Percentiles rank a stretch among this genome's conserved stretches.
These are phyloP conservation scores for Neopestalotiopsis clavispora DNA, from an alignment of 2,329 filamentous ascomycete species.

Conservation along the genomic window DNA sequence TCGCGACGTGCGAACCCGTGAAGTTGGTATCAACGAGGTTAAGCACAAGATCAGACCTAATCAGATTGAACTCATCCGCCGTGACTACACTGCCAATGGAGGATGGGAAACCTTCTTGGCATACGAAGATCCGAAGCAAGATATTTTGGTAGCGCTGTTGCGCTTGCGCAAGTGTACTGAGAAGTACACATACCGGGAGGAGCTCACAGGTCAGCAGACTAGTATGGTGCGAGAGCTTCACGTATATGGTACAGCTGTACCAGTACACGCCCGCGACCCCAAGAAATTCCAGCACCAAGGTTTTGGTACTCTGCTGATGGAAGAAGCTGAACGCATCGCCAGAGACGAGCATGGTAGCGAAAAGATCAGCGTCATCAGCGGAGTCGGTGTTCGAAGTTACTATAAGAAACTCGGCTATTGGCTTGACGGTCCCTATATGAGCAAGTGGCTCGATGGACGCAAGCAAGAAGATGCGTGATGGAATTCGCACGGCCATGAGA, in stretches of 20 bases:
- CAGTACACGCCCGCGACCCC: slow-evolving; percentile 91
- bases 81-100: slow-evolving; percentile 93
- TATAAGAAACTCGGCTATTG: slow-evolving; percentile 92
- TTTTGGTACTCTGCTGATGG: slow-evolving; percentile 95
- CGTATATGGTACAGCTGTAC: slow-evolving; percentile 97
- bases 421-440: slow-evolving; percentile 89
- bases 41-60: slow-evolving; percentile 98
- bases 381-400: slow-evolving; percentile 93
- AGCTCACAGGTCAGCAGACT: slow-evolving; percentile 84
- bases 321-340: slow-evolving; percentile 95
- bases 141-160: slow-evolving; percentile 91
- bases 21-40: slow-evolving; percentile 98
- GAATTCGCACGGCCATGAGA: neutral
- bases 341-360: slow-evolving; percentile 90
- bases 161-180: slow-evolving; percentile 88
- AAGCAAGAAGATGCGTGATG: slow-evolving; percentile 24
- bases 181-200: slow-evolving; percentile 89
- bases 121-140: slow-evolving; percentile 98
- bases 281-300: slow-evolving; percentile 98
- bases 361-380: slow-evolving; percentile 98
- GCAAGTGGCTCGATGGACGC: slow-evolving; percentile 64
- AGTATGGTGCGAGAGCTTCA: slow-evolving; percentile 94
- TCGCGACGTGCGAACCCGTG: slow-evolving; percentile 92
- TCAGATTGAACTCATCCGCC: slow-evolving; percentile 91
- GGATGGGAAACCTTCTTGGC: slow-evolving; percentile 99